Evolutionary conservation across 176 grass and related monocot genomes (phyloP), one percentile per base, ranked within the genome.

Genomic region (Ensete ventricosum): DNA sequence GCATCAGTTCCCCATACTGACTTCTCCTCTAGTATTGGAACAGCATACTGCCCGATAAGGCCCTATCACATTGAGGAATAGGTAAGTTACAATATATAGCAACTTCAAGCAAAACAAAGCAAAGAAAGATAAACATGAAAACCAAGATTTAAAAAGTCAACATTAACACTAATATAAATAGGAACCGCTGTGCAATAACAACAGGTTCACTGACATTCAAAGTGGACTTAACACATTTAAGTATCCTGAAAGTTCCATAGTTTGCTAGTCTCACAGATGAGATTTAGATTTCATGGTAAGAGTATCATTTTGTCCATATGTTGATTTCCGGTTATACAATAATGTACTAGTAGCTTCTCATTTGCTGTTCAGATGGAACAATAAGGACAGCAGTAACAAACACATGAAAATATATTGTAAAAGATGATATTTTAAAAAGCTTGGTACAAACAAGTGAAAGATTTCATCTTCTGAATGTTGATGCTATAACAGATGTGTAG

Each of bases 1-100:
- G 95, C 95, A 89, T 98, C 95, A 82, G 95, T 98, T 62, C 95
- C 95, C 95, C 95, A 98, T 49, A 98, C 95, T 17, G 95, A 98
- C 70, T 98, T 98, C 78, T 98, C 90, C 89, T 98, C 90, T 80
- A 98, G 80, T 84, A 98, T 98, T 75, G 94, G 94, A 67, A 98
- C 94, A 73, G 94, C 94, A 86, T 98, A 98, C 79, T 98, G 94
- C 80, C 94, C 94, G 64, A 98, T 98, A 50, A 98, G 82, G 10
- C 94, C 94, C 94, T 98, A n/a, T 86, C 54, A 62, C 19, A 29
- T 51, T 9, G 62, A 55, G 19, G 60, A 16, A 62, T 29, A 55
- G 53, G 25, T 14, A 29, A 53, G 53, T 1, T 19, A 22, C 9
- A 51, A 16, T 9, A 20, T 52, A 74, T 55, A 19, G 25, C 57